Evolutionary conservation across 805 yeast species (phyloP), one percentile per base, ranked within the genome.

Genomic region (Ogataea pilisensis): DNA sequence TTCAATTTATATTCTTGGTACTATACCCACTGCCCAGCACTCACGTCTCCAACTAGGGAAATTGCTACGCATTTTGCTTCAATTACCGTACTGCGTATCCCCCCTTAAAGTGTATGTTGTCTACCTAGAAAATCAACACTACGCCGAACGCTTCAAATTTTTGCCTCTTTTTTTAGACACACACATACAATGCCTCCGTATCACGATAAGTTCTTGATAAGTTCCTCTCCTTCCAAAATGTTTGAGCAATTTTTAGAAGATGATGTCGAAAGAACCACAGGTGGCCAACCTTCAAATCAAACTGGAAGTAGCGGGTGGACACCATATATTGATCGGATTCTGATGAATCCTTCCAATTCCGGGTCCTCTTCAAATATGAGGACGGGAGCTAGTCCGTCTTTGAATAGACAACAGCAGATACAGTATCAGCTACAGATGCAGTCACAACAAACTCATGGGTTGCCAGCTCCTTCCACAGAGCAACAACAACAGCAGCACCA

Each of bases 171-270:
- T n/a, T 5, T 12, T 12, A 25, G 31, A 9, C 8, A n/a, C 18
- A 30, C 11, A 22, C 8, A 20, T n/a, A 18, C 14, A 6, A 49
- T 51, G 55, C 44, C 57, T 39, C 39, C 50, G n/a, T 37, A 43
- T 19, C 45, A 35, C 39, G 50, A 50, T 40, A 48, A 35, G 35
- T 47, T 41, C 31, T 46, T 53, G 26, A 37, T 49, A 34, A 53
- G 58, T 35, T 57, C 61, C n/a, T 55, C 60, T 34, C 61, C 61
- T 8, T 47, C 59, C 4, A 55, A 54, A 44, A 51, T 54, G 53
- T 52, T 55, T 37, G 61, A 57, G 35, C 55, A 50, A 28, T 44
- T 51, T 35, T 38, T 54, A 16, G 55, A 48, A 17, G 55, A 50
- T 11, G 20, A 27, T 12, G 33, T 28, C 7, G 17, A 13, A 24